phyloP scores from a whole-genome alignment of 495 filamentous ascomycete genomes.

The Peziza echinospora region DNA sequence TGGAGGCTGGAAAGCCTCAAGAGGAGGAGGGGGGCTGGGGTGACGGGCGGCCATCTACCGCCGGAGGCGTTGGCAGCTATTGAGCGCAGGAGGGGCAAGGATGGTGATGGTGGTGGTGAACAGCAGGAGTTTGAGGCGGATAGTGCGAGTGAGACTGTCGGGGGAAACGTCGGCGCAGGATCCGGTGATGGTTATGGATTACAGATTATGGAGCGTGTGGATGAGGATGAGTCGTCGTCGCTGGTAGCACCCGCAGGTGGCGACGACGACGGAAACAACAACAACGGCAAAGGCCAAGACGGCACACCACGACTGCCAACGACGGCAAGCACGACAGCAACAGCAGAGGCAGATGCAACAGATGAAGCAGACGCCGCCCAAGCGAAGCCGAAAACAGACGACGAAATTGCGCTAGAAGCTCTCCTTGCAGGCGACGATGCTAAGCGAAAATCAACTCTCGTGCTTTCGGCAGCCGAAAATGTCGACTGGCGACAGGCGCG shows the following conservation, averaged over 20 bases:
- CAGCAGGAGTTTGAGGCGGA: background rate
- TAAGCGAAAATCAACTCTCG: constrained; percentile 31
- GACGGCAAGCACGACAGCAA: constrained; percentile 19
- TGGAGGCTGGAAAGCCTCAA: constrained; percentile 40
- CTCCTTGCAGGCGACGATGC: constrained; percentile 34
- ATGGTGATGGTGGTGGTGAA: background rate
- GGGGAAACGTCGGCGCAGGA: constrained; percentile 30
- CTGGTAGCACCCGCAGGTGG: constrained; percentile 18
- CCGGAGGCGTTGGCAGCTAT: constrained; percentile 15
- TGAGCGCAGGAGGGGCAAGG: background rate
- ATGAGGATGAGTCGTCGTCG: constrained; percentile 1
- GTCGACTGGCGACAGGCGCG: constrained; percentile 16
- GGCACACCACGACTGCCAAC: background rate
- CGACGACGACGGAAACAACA: constrained; percentile 20
- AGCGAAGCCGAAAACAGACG: constrained; percentile 29
- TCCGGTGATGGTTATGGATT: constrained; percentile 25
- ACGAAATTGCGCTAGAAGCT: constrained; percentile 62
- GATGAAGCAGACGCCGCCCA: background rate
- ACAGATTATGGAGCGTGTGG: constrained; percentile 22
- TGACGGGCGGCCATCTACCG: constrained; percentile 10
- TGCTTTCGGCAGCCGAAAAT: constrained; percentile 24
- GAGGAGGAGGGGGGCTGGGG: constrained; percentile 3
- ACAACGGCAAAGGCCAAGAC: constrained; percentile 15
- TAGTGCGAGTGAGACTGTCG: constrained; percentile 11
- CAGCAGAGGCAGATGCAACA: too few species aligned